Percentiles rank a stretch among this genome's conserved stretches.
These are phyloP conservation scores for Amanita polypyramis DNA, from an alignment of 768 basidiomycete genomes.

Conservation along the genomic window DNA sequence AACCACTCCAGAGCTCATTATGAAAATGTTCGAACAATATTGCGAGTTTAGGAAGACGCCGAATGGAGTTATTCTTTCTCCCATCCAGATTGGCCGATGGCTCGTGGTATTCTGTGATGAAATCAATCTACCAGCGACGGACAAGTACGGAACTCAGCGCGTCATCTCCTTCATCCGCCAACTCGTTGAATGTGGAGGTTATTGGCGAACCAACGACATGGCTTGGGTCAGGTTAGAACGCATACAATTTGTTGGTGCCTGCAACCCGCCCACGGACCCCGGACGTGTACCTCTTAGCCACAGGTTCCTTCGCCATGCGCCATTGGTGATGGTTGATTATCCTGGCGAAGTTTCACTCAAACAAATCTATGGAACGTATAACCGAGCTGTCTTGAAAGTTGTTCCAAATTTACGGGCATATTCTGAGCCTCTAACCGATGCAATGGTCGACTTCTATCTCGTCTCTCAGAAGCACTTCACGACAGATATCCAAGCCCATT, in stretches of 20 bases:
- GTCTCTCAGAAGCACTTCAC: conserved; percentile 93
- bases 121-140: conserved; percentile 93
- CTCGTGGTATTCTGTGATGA: conserved; percentile 99
- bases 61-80: conserved; percentile 93
- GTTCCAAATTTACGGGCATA: conserved; percentile 89
- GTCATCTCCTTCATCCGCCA: conserved; percentile 99
- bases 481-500: conserved; percentile 95
- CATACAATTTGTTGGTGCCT: conserved; percentile 99
- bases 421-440: conserved; percentile 88
- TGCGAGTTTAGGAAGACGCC: conserved; percentile 99
- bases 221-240: conserved; percentile 96
- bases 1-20: conserved; percentile 93
- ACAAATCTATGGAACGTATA: conserved; percentile 98
- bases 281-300: conserved; percentile 98
- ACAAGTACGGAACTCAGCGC: conserved; percentile 97
- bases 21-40: conserved; percentile 99
- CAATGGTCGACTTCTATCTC: conserved; percentile 95
- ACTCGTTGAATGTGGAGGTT: conserved; percentile 89
- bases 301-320: conserved; percentile 95
- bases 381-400: conserved; percentile 91
- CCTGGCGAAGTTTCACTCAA: conserved; percentile 94
- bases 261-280: conserved; percentile 98
- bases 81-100: conserved; percentile 94
- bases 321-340: conserved; percentile 98
- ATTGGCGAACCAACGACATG: conserved; percentile 90